Base-by-base conservation (phyloP, 805 yeast species). In the Candida nitratophila region DNA sequence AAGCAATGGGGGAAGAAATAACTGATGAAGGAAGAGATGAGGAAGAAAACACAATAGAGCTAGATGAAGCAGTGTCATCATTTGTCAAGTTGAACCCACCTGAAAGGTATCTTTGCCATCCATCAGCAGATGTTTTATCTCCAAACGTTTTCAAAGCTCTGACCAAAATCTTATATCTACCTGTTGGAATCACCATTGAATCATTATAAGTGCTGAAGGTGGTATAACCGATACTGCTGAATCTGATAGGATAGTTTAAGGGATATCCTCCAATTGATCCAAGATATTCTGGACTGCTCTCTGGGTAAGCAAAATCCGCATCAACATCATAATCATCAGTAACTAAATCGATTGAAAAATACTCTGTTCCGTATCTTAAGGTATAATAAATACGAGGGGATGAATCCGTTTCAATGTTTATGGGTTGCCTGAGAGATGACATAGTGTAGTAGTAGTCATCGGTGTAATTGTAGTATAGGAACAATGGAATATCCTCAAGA, bases 41-140 rank as follows among this genome's bases (percentile, higher is more conserved):
- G 3, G 43, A 30, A 8, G 38, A 32, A 15, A 20, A 8, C 4
- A 37, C 4, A 20, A 33, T 22, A 8, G 42, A 17, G 20, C 34
- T 21, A 9, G 42, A 31, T 15, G 42, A 15, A 6, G 4, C 37
- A 29, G 12, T 4, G 4, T 40, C 30, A 24, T 21, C 42, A 3
- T 16, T 7, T n/a, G 37, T 30, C 14, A 42, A 3, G n/a, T 29
- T 43, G 34, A 48, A 44, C 5, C 30, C n/a, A 15, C 29, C 16
- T 16, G 52, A 45, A 10, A 43, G 11, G 20, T 32, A 45, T 39
- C 48, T 45, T 27, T 47, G 41, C 52, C 52, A 49, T 36, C 31
- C 41, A 27, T 49, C 39, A 20, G 19, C n/a, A 27, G 42, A 26
- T 12, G 37, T 11, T 17, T 27, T 20, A 22, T 47, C 51, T 17